Conservation (phyloP, 2,329 filamentous ascomycete genomes). For the Fusarium sp. region DNA sequence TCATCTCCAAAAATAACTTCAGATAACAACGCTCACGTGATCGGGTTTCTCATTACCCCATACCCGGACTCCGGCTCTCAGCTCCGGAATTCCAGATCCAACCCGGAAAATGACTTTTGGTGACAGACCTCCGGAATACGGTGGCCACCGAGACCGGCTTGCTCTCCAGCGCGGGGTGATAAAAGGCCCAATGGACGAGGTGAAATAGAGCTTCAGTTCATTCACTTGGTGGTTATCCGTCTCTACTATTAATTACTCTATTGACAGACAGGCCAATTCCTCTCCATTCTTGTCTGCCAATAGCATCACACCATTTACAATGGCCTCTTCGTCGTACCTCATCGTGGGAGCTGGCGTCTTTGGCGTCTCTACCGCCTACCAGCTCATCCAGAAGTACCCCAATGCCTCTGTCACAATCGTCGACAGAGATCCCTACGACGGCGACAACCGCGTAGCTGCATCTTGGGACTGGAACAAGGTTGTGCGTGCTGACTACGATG, state of each 20-base stretch:
- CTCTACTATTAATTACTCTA: not conserved
- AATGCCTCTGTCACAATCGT: slow-evolving; percentile 67
- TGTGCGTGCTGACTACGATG: slow-evolving; percentile 53
- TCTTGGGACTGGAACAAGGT: slow-evolving; percentile 69
- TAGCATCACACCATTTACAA: slow-evolving; percentile 21
- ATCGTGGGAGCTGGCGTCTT: slow-evolving; percentile 76
- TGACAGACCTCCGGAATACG: slow-evolving; percentile 29
- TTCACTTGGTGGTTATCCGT: slow-evolving; percentile 10
- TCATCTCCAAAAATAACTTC: not conserved
- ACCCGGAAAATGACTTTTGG: slow-evolving; percentile 34
- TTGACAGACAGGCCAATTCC: slow-evolving; percentile 27
- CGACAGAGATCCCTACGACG: slow-evolving; percentile 67
- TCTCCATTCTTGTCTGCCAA: slow-evolving; percentile 19
- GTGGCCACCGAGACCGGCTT: slow-evolving; percentile 38
- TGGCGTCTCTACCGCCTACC: slow-evolving; percentile 74
- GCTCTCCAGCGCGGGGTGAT: slow-evolving; percentile 36
- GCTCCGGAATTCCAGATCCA: slow-evolving; percentile 37
- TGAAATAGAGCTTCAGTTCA: slow-evolving; percentile 18
- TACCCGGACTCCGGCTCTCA: slow-evolving; percentile 29
- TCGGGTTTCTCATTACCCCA: slow-evolving; percentile 19
- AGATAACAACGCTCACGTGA: slow-evolving; percentile 22
- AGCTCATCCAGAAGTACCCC: slow-evolving; percentile 67
- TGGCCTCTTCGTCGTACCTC: slow-evolving; percentile 59
- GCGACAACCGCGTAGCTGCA: slow-evolving; percentile 66
- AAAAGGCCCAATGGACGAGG: slow-evolving; percentile 32